Conservation (phyloP, 108 stramenopile genomes). For the Nannochloropsis salina region DNA sequence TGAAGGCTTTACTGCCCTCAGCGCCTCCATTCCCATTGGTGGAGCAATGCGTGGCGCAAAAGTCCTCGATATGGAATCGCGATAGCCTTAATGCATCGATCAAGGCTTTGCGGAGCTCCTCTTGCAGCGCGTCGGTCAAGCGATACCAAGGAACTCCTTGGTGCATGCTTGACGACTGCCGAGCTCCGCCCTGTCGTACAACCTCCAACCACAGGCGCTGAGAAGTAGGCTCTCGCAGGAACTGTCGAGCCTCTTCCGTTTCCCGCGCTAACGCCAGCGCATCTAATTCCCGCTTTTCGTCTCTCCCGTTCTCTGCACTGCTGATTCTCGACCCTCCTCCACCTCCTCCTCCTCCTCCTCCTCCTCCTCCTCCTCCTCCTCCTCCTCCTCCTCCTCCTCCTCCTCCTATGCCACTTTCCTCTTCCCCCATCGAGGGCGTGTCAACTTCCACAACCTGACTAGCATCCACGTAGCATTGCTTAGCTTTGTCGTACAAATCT, state of each 20-base stretch:
- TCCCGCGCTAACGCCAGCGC: neutral
- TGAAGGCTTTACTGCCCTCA: slow-evolving; percentile 3
- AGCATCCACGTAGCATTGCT: neutral
- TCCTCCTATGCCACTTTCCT: neutral
- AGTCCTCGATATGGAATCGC: neutral
- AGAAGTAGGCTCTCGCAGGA: neutral
- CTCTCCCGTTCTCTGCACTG: neutral
- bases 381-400: neutral
- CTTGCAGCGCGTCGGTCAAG: neutral
- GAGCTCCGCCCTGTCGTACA: neutral
- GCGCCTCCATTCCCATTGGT: neutral
- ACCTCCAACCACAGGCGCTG: neutral
- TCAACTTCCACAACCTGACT: neutral
- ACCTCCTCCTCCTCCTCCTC: neutral
- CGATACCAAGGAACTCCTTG: neutral
- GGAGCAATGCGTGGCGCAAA: neutral
- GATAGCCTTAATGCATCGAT: neutral
- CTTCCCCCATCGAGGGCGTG: neutral
- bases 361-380: neutral
- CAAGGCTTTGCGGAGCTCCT: neutral
- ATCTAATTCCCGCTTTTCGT: neutral
- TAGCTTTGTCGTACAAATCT: neutral
- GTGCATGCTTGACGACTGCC: neutral
- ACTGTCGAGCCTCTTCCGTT: neutral
- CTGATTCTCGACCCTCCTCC: too few relatives aligned